Percentiles rank a stretch among this genome's conserved stretches.
Conservation (phyloP, 208 protist species). For the Phytomonas francai region DNA sequence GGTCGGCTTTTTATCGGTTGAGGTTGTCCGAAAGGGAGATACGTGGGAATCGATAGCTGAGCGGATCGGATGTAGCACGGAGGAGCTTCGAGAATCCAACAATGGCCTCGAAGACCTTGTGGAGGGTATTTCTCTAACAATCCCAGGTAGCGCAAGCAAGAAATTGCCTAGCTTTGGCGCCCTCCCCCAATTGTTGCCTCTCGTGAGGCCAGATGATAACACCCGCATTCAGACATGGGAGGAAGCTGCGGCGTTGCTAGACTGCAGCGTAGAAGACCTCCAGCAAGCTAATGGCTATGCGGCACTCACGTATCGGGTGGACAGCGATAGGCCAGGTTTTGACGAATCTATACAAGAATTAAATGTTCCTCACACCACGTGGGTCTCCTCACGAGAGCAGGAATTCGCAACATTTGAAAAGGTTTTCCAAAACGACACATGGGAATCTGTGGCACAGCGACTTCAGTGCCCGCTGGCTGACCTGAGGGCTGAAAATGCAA, state of each 20-base stretch:
- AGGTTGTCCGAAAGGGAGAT: constrained; percentile 40
- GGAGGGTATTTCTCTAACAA: constrained; percentile 29
- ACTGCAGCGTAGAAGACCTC: constrained; percentile 79
- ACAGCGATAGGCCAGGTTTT: constrained; percentile 35
- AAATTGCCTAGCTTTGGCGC: constrained; percentile 46
- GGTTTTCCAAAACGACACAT: constrained; percentile 53
- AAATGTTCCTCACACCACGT: constrained; percentile 49
- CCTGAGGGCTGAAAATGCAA: constrained; percentile 38
- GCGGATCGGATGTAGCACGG: constrained; percentile 44
- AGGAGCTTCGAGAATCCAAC: constrained; percentile 44
- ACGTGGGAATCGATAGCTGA: constrained; percentile 51
- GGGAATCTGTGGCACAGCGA: constrained; percentile 36
- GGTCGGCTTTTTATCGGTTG: constrained; percentile 45
- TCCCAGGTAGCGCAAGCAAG: constrained; percentile 43
- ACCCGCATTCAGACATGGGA: constrained; percentile 36
- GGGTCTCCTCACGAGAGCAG: constrained; percentile 17
- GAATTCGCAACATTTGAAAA: constrained; percentile 51
- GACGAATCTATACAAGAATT: constrained; percentile 47
- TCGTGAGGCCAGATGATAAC: constrained; percentile 21
- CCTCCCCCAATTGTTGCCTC: constrained; percentile 29
- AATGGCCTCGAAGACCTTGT: constrained; percentile 21
- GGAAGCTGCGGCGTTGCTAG: constrained; percentile 54
- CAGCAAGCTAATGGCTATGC: constrained; percentile 68
- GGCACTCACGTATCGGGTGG: constrained; percentile 41
- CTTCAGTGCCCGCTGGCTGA: constrained; percentile 43